Conservation (phyloP, 805 yeast genomes). For the Monosporozyma unispora region DNA sequence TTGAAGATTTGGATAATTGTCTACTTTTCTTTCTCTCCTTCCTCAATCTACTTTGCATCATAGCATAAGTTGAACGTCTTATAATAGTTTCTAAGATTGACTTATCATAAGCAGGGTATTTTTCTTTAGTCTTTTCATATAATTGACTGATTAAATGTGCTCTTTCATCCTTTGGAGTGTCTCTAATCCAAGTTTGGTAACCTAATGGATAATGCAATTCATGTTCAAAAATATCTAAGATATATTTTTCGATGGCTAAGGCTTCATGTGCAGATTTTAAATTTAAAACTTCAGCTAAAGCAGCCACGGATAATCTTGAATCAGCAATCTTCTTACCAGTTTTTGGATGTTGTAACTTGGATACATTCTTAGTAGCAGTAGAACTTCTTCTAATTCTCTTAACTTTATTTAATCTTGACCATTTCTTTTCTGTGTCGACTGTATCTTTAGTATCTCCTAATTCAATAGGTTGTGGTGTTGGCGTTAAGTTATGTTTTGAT, state of each 20-base stretch:
- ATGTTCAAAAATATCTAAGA: constrained; percentile 44
- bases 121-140: constrained; percentile 36
- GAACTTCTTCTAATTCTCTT: not conserved
- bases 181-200: constrained; percentile 76
- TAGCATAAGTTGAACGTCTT: constrained; percentile 69
- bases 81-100: constrained; percentile 54
- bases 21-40: constrained; percentile 43
- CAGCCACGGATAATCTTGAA: constrained; percentile 50
- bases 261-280: constrained; percentile 47
- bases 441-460: not conserved
- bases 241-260: constrained; percentile 42
- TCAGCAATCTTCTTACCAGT: constrained; percentile 31
- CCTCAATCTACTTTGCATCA: constrained; percentile 71
- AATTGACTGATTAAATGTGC: constrained; percentile 42
- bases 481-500: not conserved
- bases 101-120: constrained; percentile 44
- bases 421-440: not conserved
- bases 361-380: not conserved
- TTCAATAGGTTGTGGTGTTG: not conserved
- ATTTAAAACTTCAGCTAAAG: constrained; percentile 44
- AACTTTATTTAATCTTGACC: not conserved
- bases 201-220: constrained; percentile 68
- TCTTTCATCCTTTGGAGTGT: constrained; percentile 51
- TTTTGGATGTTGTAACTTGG: not conserved
- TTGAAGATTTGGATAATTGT: not conserved